These are phyloP conservation scores for Lactarius sp. DNA, from an alignment of 768 basidiomycete genomes.

Conservation along the genomic window DNA sequence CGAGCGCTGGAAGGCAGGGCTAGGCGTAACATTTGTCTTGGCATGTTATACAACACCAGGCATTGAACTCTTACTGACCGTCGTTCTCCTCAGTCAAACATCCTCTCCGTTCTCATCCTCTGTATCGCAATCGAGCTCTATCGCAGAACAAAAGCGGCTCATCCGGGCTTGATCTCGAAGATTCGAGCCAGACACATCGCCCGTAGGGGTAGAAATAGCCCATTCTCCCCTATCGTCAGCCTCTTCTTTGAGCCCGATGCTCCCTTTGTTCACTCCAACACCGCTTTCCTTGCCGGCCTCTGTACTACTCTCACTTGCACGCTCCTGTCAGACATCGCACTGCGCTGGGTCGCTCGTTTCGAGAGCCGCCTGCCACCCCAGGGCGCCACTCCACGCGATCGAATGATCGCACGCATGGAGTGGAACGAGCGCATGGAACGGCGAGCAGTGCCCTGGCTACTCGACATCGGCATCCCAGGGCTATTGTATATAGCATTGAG, in stretches of 20 bases:
- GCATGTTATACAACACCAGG: neutral
- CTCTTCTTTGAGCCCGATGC: slow-evolving; percentile 13
- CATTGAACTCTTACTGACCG: neutral
- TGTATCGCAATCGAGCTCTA: slow-evolving; percentile 16
- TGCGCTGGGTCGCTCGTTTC: slow-evolving; percentile 15
- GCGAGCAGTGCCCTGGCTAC: slow-evolving; percentile 7
- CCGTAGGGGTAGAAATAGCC: slow-evolving; percentile 2
- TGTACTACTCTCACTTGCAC: slow-evolving; percentile 14
- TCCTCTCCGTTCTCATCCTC: slow-evolving; percentile 14
- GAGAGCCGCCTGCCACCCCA: slow-evolving; percentile 1
- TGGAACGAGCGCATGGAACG: slow-evolving; percentile 18
- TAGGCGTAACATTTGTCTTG: slow-evolving; percentile 16
- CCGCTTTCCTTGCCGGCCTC: slow-evolving; percentile 13
- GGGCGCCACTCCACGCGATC: slow-evolving; percentile 3
- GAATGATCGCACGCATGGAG: slow-evolving; percentile 19
- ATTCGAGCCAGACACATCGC: slow-evolving; percentile 13
- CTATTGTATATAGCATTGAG: slow-evolving; percentile 6
- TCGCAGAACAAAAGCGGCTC: slow-evolving; percentile 14
- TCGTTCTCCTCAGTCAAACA: neutral
- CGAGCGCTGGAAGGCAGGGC: slow-evolving; percentile 17
- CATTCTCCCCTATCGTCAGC: slow-evolving; percentile 18
- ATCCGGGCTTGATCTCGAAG: slow-evolving; percentile 5
- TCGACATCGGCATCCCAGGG: slow-evolving; percentile 15
- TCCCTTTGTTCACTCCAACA: slow-evolving; percentile 10
- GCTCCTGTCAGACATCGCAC: slow-evolving; percentile 13